Base-by-base conservation (phyloP, 805 yeast species). In the Saccharomycodes ludwigii region DNA sequence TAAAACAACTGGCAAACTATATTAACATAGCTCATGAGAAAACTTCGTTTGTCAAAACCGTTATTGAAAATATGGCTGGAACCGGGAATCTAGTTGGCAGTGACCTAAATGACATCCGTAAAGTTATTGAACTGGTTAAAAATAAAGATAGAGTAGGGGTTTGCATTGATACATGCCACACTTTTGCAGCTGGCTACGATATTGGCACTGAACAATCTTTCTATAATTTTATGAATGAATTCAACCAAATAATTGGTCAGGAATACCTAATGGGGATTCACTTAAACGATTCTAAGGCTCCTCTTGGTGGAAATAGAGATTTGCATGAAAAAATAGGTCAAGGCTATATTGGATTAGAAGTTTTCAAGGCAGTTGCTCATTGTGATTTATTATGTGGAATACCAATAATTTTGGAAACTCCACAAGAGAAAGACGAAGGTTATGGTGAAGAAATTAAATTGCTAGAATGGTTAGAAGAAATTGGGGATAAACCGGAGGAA, bases 21-120 rank as follows among this genome's bases (percentile, higher is more conserved):
- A 76, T 91, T 40, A 88, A 91, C 52, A 65, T 58, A 29, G 96
- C 94, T 4, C 76, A 81, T 30, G 55, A 56, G 17, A 73, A 72
- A 35, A 91, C 98, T 0, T 45, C 58, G 5, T 77, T 73, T 48
- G 97, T 91, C 20, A 86, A 78, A 47, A 75, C 91, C 27, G 93
- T 91, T 9, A 65, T 91, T 37, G 98, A 91, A 48, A 91, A 88
- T 49, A 91, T 91, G 98, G 95, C 98, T 2, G 98, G 98, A 7
- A 93, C 84, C 44, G 95, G 95, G 3, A 78, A 81, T 39, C 66
- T 88, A 38, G 78, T 91, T 25, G 98, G 97, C 1, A 76, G 88
- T 3, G 63, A 69, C 25, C 57, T 88, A 18, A 73, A 79, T 40
- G 97, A 91, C 47, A 62, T 91, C 29, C 61, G 66, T 18, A 69